These are phyloP conservation scores for Gossypium australe DNA, from an alignment of 345 rosid species.

Conservation along the genomic window DNA sequence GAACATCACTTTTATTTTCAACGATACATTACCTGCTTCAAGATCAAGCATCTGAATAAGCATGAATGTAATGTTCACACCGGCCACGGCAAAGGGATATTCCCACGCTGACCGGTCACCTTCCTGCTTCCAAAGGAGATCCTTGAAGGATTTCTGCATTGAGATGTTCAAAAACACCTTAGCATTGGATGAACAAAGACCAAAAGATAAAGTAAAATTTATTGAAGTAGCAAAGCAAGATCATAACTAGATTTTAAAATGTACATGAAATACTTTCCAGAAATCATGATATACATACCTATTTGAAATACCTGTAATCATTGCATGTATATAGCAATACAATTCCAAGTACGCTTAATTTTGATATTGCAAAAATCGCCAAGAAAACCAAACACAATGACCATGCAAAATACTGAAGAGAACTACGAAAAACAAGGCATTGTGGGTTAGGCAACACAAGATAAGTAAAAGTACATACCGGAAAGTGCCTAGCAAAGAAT, in stretches of 20 bases:
- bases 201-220: not conserved
- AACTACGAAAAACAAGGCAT: not conserved
- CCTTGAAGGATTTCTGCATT: constrained; percentile 80
- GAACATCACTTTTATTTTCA: constrained; percentile 17
- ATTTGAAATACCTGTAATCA: not conserved
- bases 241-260: not conserved
- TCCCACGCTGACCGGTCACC: constrained; percentile 97
- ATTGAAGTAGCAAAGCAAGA: not conserved
- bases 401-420: not conserved
- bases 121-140: constrained; percentile 84
- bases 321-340: not conserved
- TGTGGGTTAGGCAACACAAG: not conserved
- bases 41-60: constrained; percentile 99
- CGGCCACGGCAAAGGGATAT: constrained; percentile 99
- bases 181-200: constrained; percentile 1
- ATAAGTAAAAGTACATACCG: constrained; percentile 36
- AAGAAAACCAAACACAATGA: not conserved
- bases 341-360: not conserved
- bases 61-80: constrained; percentile 95
- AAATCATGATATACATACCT: not conserved
- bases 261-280: not conserved
- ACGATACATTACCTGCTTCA: constrained; percentile 67
- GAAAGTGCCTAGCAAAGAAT: constrained; percentile 76
- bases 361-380: not conserved
- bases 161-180: constrained; percentile 1